Base-by-base conservation (phyloP, 108 stramenopile genomes). In the Cyclotella sp. region DNA sequence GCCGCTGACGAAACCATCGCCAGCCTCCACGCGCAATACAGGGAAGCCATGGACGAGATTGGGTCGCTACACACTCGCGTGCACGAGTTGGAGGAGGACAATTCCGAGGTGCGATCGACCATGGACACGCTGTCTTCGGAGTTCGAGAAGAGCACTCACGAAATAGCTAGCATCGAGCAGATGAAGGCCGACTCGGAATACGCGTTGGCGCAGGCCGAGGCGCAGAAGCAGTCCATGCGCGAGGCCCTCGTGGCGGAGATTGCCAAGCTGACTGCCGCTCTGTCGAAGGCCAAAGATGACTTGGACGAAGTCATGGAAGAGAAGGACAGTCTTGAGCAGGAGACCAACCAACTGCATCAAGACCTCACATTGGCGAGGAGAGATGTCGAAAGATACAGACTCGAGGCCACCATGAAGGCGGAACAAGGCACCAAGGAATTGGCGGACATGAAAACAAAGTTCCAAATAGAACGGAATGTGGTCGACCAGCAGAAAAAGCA, bases 21-120 rank as follows among this genome's bases (percentile, higher is more conserved):
- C 54, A 53, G 28, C 44, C 63, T 82, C 47, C 70, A 82, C 49
- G n/a, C 27, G 9, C 81, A 76, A 71, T 82, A 82, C 51, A 67
- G 44, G 43, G 81, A 82, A 45, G 81, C 81, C 47, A 63, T 82
- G 69, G 81, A 82, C 62, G 81, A 82, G 49, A 76, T 82, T 8
- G 54, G 75, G 27, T 75, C 73, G 0, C 40, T 82, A 14, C 70
- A 60, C 65, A 66, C 63, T 2, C 69, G 69, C 29, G 64, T 82
- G 58, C 51, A 69, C 27, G 58, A 82, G 18, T 30, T 82, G 47
- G 81, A 82, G 51, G 16, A 41, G 29, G 81, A 82, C 52, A 82
- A 82, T 39, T 63, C 75, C 57, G 81, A 82, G 64, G 81, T 82
- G 1, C 74, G 75, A 28, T 68, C 65, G 54, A 82, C 73, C 44